Conservation (phyloP, 495 filamentous ascomycete genomes). For the Staphylotrichum tortipilum region DNA sequence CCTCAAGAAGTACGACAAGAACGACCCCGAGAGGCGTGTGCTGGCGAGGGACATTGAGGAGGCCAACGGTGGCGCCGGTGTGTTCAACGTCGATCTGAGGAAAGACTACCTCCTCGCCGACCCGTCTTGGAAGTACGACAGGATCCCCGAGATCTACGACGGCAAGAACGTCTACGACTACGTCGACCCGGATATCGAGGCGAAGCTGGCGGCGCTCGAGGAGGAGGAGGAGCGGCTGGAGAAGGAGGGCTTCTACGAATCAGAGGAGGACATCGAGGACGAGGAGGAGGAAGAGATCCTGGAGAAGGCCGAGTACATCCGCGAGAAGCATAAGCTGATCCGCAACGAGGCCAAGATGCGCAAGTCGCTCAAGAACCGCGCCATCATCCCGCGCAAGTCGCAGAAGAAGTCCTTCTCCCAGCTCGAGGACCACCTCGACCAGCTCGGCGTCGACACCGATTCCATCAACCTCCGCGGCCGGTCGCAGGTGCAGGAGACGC, state of each 20-base stretch:
- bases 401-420: slow-evolving; percentile 68
- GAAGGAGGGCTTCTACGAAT: slow-evolving; percentile 72
- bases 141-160: slow-evolving; percentile 79
- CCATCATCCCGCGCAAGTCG: slow-evolving; percentile 73
- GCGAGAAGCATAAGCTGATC: slow-evolving; percentile 81
- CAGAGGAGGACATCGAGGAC: slow-evolving; percentile 57
- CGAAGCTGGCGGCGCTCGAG: slow-evolving; percentile 80
- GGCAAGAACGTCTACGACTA: slow-evolving; percentile 96
- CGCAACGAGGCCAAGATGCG: slow-evolving; percentile 85
- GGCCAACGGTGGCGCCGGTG: slow-evolving; percentile 87
- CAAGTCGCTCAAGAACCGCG: slow-evolving; percentile 93
- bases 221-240: slow-evolving; percentile 89
- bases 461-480: slow-evolving; percentile 65
- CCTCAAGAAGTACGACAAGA: slow-evolving; percentile 79
- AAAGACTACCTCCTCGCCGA: slow-evolving; percentile 77
- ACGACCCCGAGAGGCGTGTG: slow-evolving; percentile 68
- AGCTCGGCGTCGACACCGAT: slow-evolving; percentile 73
- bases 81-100: slow-evolving; percentile 86
- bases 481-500: slow-evolving; percentile 41
- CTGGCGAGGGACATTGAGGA: slow-evolving; percentile 84
- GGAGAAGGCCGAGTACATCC: slow-evolving; percentile 88
- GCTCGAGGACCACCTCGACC: slow-evolving; percentile 75
- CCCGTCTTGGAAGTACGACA: slow-evolving; percentile 90
- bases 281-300: slow-evolving; percentile 77
- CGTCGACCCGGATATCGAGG: slow-evolving; percentile 92